Percentiles rank a stretch among this genome's conserved stretches.
phyloP scores from a whole-genome alignment of 2,329 filamentous ascomycete genomes.

The Neurospora sp. region DNA sequence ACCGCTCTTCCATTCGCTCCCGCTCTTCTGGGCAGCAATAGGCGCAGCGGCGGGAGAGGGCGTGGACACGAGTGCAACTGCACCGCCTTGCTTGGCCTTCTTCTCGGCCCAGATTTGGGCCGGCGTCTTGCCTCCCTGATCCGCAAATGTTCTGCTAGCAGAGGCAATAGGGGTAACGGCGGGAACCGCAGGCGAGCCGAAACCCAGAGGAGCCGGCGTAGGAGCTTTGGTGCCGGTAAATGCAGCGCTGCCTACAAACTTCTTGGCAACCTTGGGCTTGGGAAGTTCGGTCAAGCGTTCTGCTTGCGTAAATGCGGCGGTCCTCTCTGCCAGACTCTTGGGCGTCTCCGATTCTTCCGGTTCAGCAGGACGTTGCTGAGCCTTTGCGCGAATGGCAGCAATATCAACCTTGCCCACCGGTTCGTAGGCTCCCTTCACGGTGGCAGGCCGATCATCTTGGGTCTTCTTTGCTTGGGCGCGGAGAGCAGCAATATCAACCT shows the following conservation, averaged over 20 bases:
- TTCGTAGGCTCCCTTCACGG: slow-evolving; percentile 88
- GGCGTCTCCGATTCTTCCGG: slow-evolving; percentile 28
- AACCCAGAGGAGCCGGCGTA: slow-evolving; percentile 58
- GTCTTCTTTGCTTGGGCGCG: slow-evolving; percentile 60
- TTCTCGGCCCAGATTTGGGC: slow-evolving; percentile 97
- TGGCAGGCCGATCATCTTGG: slow-evolving; percentile 70
- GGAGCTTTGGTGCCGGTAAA: slow-evolving; percentile 89
- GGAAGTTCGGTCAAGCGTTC: slow-evolving; percentile 80
- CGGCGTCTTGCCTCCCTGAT: slow-evolving; percentile 90
- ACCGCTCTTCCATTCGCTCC: slow-evolving; percentile 80
- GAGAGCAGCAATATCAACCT: slow-evolving; percentile 93
- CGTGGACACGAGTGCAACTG: slow-evolving; percentile 34
- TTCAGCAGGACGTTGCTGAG: slow-evolving; percentile 50
- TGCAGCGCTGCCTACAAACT: slow-evolving; percentile 61
- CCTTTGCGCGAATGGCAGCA: slow-evolving; percentile 77
- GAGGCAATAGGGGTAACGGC: slow-evolving; percentile 59
- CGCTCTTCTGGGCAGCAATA: slow-evolving; percentile 60
- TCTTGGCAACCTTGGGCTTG: slow-evolving; percentile 91
- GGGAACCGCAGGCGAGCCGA: slow-evolving; percentile 51
- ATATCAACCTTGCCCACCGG: slow-evolving; percentile 96
- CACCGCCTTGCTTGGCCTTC: slow-evolving; percentile 71
- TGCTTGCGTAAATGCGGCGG: slow-evolving; percentile 61
- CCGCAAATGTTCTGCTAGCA: slow-evolving; percentile 88
- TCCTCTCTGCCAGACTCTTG: slow-evolving; percentile 65
- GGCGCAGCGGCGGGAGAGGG: slow-evolving; percentile 39